These are phyloP conservation scores for Phytophthora crassamura DNA, from an alignment of 352 stramenopile genomes.

Conservation along the genomic window DNA sequence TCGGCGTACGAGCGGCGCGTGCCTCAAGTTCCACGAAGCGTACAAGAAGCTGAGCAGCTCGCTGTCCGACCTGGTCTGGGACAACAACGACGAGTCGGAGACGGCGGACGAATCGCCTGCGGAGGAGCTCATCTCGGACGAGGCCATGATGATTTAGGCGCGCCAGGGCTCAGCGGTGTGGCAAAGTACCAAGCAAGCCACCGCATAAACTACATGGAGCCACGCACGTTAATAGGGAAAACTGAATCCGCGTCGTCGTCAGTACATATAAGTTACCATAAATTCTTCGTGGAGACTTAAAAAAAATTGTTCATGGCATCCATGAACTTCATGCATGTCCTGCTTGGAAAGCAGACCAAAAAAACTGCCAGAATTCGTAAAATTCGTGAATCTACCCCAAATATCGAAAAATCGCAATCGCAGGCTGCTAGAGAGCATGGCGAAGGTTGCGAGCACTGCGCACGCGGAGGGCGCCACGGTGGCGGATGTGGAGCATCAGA, in stretches of 20 bases:
- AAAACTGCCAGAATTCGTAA: no score
- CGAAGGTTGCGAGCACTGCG: slow-evolving; percentile 13
- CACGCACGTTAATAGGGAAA: slow-evolving; percentile 22
- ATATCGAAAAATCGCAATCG: no score
- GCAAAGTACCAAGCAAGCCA: no score
- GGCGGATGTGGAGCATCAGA: slow-evolving; percentile 42
- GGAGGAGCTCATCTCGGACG: slow-evolving; percentile 82
- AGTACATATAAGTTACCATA: slow-evolving; percentile 21
- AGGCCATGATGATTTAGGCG: slow-evolving; percentile 83
- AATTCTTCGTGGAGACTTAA: slow-evolving; percentile 5
- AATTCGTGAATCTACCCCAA: no score
- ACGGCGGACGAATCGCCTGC: slow-evolving; percentile 36
- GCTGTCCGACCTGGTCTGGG: slow-evolving; percentile 65
- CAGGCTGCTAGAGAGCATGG: neutral
- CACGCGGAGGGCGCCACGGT: slow-evolving; percentile 1
- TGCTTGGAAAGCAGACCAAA: no score
- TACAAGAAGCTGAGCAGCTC: slow-evolving; percentile 71
- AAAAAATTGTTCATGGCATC: no score
- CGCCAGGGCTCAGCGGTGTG: no score
- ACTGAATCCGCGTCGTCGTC: slow-evolving; percentile 19
- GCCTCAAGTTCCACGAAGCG: slow-evolving; percentile 74
- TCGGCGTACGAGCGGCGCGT: slow-evolving; percentile 71
- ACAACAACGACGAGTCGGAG: slow-evolving; percentile 45
- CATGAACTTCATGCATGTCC: no score
- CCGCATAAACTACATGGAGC: neutral